Base-by-base conservation (phyloP, 768 basidiomycete species). In the Mycena latifolia region DNA sequence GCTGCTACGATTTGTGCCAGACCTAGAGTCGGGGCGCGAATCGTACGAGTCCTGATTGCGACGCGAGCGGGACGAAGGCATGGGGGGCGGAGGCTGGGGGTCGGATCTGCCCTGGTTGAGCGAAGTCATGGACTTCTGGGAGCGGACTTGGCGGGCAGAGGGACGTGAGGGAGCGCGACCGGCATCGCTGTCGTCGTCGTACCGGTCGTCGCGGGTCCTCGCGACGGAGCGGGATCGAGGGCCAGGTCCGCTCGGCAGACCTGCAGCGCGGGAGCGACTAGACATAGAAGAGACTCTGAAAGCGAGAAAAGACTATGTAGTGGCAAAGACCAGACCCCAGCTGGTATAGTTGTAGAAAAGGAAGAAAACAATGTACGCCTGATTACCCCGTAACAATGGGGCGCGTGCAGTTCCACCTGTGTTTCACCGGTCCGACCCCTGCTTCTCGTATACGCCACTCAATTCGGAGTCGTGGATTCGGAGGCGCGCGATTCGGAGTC, bases 221-320 rank as follows among this genome's bases (percentile, higher is more conserved):
- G 63, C 75, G 1, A 65, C 70, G 3, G 81, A 78, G 61, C 81
- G 82, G 54, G 82, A 74, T 33, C 78, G 77, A 18, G 81, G 82
- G 55, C 70, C 77, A 35, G 80, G 81, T 63, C 65, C 79, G 46
- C 77, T 73, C 45, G 84, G 84, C 37, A 84, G 76, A 43, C 83
- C 82, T 24, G 71, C 70, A 43, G 74, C 61, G 39, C 72, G 69
- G 66, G 70, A 72, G 55, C 63, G 66, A 50, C 70, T 62, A 14
- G 71, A 65, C 54, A 72, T 66, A 35, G 60, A 43, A 53, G 12
- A 52, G 37, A 50, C 18, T 20, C n/a, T 31, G 33, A 27, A 47
- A 6, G 46, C 29, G 20, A 55, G 67, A 66, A 52, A 65, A 61
- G 66, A 71, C 70, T 39, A 52, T 35, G 48, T n/a, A 53, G 50